These are phyloP conservation scores for Conidiobolus incongruus DNA, from an alignment of 371 early-diverging fungal genomes.

Conservation along the genomic window DNA sequence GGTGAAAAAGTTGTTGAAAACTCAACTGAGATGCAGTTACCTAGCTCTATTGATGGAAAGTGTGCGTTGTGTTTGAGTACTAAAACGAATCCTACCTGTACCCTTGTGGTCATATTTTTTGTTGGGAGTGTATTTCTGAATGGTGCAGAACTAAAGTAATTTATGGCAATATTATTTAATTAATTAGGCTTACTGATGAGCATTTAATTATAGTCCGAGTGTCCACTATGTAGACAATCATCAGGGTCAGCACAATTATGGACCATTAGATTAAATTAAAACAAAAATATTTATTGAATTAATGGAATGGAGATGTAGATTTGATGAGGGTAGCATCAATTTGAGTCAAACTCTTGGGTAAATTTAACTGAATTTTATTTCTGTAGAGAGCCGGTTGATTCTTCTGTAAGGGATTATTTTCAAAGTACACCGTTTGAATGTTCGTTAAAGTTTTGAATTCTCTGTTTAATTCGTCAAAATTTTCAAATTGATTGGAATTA, in stretches of 20 bases:
- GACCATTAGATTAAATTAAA: no score
- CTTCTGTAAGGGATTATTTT: constrained; percentile 80
- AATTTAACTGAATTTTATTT: constrained; percentile 57
- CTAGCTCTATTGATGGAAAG: constrained; percentile 17
- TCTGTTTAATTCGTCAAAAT: constrained; percentile 50
- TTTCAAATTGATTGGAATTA: constrained; percentile 51
- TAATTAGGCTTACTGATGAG: neutral
- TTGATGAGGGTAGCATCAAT: constrained; percentile 83
- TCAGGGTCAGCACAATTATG: constrained; percentile 5
- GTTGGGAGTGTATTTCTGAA: constrained; percentile 77
- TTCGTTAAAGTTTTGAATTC: constrained; percentile 35
- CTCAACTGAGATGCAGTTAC: neutral
- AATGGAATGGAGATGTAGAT: no score
- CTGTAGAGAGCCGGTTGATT: constrained; percentile 59
- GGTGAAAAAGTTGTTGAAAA: neutral
- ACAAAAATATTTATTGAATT: no score
- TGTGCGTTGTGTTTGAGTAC: constrained; percentile 67
- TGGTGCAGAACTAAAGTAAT: constrained; percentile 76
- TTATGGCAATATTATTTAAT: no score
- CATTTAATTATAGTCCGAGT: constrained; percentile 5
- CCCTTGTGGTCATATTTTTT: constrained; percentile 87
- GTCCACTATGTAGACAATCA: constrained; percentile 6
- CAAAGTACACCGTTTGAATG: constrained; percentile 75
- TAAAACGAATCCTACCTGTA: constrained; percentile 51
- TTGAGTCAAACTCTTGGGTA: constrained; percentile 63